Base-by-base conservation (phyloP, 2,329 filamentous ascomycete genomes). In the Keithomyces neogunnii region DNA sequence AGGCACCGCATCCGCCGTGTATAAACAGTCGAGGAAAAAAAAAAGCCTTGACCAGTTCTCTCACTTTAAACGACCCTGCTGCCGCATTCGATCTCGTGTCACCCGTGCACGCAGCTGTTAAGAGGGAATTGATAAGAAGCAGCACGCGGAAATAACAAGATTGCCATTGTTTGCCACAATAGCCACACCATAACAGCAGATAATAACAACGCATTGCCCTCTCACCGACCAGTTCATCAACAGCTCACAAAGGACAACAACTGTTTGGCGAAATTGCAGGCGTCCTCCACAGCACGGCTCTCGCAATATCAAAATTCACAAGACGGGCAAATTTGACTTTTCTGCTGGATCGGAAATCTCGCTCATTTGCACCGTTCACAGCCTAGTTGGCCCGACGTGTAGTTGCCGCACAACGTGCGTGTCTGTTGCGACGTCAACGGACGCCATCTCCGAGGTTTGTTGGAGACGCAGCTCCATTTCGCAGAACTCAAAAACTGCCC, bases 331-430 rank as follows among this genome's bases (percentile, higher is more conserved):
- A 19, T 19, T 19, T 19, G 19, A 19, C 19, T 19, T 36, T 53
- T 55, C 56, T 53, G 54, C 56, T 53, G 56, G 52, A 47, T 55
- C 53, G 55, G 55, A 55, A 53, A 36, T 38, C 42, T 31, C 26
- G 11, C 40, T 30, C 38, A 40, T 40, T 40, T 26, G n/a, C n/a
- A n/a, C 38, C 5, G n/a, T 19, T 11, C 8, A 19, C 5, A 40
- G 19, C 19, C 19, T 19, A 26, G 13, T 40, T 40, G 13, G 38
- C 38, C 13, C 8, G 6, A 7, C 9, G 40, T 19, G 26, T 19
- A 44, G 26, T 44, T 30, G n/a, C 40, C 40, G 40, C 33, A 7
- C 33, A 35, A 35, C 33, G 6, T 35, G 33, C 11, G 40, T 1
- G 39, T 29, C 3, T 10, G 28, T 42, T 28, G 28, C 39, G 39